Conservation (phyloP, 805 yeast genomes). For the Hanseniaspora meyeri region DNA sequence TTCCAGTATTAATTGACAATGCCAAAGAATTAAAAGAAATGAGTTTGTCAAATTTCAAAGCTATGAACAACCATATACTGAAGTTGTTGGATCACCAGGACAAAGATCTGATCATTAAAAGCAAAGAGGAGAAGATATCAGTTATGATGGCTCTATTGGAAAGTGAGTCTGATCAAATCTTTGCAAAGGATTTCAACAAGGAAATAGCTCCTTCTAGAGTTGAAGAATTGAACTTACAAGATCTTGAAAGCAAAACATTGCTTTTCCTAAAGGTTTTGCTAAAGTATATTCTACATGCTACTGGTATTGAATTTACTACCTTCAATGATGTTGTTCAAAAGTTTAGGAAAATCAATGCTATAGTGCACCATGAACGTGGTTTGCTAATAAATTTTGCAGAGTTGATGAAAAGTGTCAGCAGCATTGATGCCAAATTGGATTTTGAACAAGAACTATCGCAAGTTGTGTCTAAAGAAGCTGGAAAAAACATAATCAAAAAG, state of each 20-base stretch:
- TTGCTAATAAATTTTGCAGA: neutral
- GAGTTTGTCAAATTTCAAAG: neutral
- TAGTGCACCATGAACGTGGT: neutral
- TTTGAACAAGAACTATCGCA: neutral
- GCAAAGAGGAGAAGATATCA: neutral
- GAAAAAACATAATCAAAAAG: neutral
- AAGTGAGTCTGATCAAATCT: neutral
- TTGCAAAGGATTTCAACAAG: neutral
- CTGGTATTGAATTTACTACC: neutral
- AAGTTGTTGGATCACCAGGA: neutral
- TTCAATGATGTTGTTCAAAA: neutral
- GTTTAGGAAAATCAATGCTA: neutral
- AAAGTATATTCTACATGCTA: neutral
- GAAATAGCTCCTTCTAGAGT: neutral
- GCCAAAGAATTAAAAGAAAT: neutral
- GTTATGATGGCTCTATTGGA: neutral
- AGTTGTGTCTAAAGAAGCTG: neutral
- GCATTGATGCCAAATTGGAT: neutral
- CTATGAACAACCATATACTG: neutral
- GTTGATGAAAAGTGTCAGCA: neutral
- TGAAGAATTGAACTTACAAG: neutral
- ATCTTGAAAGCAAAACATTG: neutral
- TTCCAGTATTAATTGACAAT: neutral
- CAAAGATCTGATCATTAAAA: neutral
- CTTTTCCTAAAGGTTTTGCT: neutral